Evolutionary conservation across 352 stramenopile genomes (phyloP).

Genomic region (Phytophthora ohioensis): DNA sequence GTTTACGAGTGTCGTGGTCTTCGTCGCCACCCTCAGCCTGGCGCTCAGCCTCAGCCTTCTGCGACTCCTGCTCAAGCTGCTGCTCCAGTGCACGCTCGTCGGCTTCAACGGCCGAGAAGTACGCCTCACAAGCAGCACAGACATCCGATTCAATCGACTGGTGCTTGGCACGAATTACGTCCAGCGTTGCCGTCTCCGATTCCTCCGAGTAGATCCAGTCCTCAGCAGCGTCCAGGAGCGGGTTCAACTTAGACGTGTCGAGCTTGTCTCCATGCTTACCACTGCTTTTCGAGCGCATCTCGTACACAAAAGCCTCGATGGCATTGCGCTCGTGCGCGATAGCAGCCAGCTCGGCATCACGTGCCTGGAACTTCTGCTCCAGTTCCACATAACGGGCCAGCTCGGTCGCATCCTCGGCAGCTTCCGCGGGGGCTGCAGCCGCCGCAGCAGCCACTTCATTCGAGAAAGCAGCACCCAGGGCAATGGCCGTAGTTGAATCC

Average conservation of each 20-base stretch:
- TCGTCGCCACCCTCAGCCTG: slow-evolving; percentile 80
- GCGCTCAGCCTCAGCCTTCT: slow-evolving; percentile 76
- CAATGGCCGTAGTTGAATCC: slow-evolving; percentile 87
- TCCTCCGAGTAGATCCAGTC: slow-evolving; percentile 94
- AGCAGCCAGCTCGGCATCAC: slow-evolving; percentile 70
- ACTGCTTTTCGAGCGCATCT: slow-evolving; percentile 86
- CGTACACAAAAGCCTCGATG: slow-evolving; percentile 92
- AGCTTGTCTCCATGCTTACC: slow-evolving; percentile 83
- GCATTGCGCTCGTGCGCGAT: slow-evolving; percentile 90
- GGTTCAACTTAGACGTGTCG: slow-evolving; percentile 61
- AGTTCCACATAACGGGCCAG: slow-evolving; percentile 52
- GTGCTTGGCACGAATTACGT: slow-evolving; percentile 58
- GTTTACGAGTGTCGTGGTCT: slow-evolving; percentile 93
- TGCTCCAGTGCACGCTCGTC: slow-evolving; percentile 75
- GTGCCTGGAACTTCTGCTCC: slow-evolving; percentile 77
- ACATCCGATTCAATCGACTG: slow-evolving; percentile 68
- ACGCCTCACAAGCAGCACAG: slow-evolving; percentile 55
- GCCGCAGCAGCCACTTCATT: slow-evolving; percentile 35
- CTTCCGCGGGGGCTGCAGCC: slow-evolving; percentile 11
- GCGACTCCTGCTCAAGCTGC: slow-evolving; percentile 80
- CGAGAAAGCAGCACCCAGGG: slow-evolving; percentile 75
- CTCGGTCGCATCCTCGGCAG: slow-evolving; percentile 38
- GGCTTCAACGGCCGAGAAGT: slow-evolving; percentile 74
- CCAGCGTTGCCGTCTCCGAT: slow-evolving; percentile 74
- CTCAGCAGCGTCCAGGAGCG: slow-evolving; percentile 83